A percentile compares a stretch with the other conserved stretches of the same genome.
Evolutionary conservation across 2,329 filamentous ascomycete genomes (phyloP).

Genomic region (Hyphodiscus sp.): DNA sequence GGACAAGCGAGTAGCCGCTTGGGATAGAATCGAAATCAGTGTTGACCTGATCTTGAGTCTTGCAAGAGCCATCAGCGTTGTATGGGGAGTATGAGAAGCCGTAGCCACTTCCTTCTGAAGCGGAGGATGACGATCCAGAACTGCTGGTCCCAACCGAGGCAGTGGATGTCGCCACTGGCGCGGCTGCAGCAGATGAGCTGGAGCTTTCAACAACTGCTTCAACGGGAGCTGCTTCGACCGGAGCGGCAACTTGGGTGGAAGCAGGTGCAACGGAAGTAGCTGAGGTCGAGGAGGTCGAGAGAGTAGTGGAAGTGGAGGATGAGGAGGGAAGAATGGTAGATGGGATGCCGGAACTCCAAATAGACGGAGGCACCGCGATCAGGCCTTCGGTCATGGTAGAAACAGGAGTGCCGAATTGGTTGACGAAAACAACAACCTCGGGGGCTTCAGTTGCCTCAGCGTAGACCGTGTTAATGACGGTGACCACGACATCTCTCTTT

Average conservation of each 20-base stretch:
- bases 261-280: not conserved
- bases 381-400: constrained; percentile 32
- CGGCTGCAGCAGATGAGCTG: constrained; percentile 9
- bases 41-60: constrained; percentile 54
- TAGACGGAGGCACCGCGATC: not conserved
- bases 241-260: not conserved
- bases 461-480: constrained; percentile 32
- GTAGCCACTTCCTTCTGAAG: constrained; percentile 23
- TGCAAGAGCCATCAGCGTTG: constrained; percentile 54
- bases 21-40: constrained; percentile 54
- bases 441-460: constrained; percentile 33
- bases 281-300: not conserved
- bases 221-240: not conserved
- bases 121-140: constrained; percentile 2
- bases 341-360: not conserved
- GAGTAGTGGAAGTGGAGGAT: not conserved
- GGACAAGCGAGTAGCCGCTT: constrained; percentile 53
- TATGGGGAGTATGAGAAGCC: constrained; percentile 56
- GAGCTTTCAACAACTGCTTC: not conserved
- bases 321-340: not conserved
- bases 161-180: constrained; percentile 7
- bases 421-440: constrained; percentile 53
- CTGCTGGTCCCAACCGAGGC: not conserved
- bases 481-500: constrained; percentile 28
- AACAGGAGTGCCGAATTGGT: constrained; percentile 48